Percentiles rank a stretch among this genome's conserved stretches.
Evolutionary conservation across 176 grass and related monocot species (phyloP).

Genomic region (Typha latifolia): DNA sequence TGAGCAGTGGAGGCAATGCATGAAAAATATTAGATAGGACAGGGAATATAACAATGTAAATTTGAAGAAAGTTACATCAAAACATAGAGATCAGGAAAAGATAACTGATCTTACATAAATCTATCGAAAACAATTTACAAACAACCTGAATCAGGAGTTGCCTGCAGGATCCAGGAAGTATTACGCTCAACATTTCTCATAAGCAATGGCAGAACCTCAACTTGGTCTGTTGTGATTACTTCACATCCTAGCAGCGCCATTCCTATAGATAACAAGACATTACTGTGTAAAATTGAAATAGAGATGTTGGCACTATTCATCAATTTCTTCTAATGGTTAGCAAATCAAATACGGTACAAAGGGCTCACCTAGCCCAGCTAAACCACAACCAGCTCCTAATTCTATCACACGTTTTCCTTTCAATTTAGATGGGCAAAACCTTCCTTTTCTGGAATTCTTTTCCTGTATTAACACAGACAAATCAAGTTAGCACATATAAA

Average conservation of each 20-base stretch:
- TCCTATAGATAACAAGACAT: conserved; percentile 36
- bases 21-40: too few species aligned
- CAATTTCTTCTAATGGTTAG: not conserved
- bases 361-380: conserved; percentile 72
- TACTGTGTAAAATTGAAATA: not conserved
- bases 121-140: not conserved
- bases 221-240: conserved; percentile 74
- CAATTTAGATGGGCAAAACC: conserved; percentile 70
- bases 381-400: conserved; percentile 87
- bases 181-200: conserved; percentile 84
- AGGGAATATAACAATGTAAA: too few species aligned
- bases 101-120: too few species aligned
- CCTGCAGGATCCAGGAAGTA: conserved; percentile 64
- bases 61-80: too few species aligned
- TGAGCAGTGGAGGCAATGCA: too few species aligned
- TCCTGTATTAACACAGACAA: conserved; percentile 31
- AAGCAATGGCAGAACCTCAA: conserved; percentile 82
- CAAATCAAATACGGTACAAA: not conserved
- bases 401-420: conserved; percentile 87
- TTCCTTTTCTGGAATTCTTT: conserved; percentile 90
- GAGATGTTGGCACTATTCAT: not conserved
- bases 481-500: not conserved
- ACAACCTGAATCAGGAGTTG: conserved; percentile 67
- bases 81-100: too few species aligned
- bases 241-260: conserved; percentile 83